Conservation (phyloP, 2,329 filamentous ascomycete species). For the Colletotrichum noveboracense region DNA sequence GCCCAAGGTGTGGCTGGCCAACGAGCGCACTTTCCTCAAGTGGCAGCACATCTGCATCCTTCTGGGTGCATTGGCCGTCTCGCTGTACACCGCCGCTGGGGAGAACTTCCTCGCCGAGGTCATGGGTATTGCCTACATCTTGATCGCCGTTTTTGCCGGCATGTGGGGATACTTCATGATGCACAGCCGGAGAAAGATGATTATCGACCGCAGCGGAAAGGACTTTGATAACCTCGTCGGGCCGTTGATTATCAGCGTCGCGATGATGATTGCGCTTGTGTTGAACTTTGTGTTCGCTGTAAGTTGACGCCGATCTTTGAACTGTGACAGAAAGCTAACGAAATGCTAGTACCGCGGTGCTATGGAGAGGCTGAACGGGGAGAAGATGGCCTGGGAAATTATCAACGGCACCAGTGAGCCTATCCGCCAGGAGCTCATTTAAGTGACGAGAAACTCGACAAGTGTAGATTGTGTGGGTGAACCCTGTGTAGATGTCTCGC, state of each 20-base stretch:
- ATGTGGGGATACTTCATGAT: slow-evolving; percentile 89
- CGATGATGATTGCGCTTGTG: slow-evolving; percentile 78
- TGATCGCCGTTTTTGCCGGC: slow-evolving; percentile 82
- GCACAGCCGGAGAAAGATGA: slow-evolving; percentile 76
- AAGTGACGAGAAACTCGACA: background rate
- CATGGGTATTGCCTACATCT: slow-evolving; percentile 84
- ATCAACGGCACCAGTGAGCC: slow-evolving; percentile 1
- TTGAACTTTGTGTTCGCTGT: slow-evolving; percentile 92
- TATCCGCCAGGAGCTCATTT: slow-evolving; percentile 35
- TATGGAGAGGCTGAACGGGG: slow-evolving; percentile 6
- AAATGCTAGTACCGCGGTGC: slow-evolving; percentile 13
- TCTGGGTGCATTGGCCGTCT: slow-evolving; percentile 82
- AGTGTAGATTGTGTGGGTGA: background rate
- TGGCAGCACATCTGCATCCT: slow-evolving; percentile 96
- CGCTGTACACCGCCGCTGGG: slow-evolving; percentile 87
- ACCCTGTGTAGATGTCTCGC: background rate
- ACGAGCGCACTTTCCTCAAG: slow-evolving; percentile 97
- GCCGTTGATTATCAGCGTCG: slow-evolving; percentile 81
- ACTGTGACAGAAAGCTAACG: background rate
- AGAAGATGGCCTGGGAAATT: background rate
- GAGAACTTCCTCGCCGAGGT: slow-evolving; percentile 76
- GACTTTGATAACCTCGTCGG: slow-evolving; percentile 92
- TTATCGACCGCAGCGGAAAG: slow-evolving; percentile 83
- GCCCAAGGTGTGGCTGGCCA: slow-evolving; percentile 98
- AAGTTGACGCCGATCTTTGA: slow-evolving; percentile 29